These are phyloP conservation scores for Theileria equi DNA, from an alignment of 169 alveolate species.

Conservation along the genomic window DNA sequence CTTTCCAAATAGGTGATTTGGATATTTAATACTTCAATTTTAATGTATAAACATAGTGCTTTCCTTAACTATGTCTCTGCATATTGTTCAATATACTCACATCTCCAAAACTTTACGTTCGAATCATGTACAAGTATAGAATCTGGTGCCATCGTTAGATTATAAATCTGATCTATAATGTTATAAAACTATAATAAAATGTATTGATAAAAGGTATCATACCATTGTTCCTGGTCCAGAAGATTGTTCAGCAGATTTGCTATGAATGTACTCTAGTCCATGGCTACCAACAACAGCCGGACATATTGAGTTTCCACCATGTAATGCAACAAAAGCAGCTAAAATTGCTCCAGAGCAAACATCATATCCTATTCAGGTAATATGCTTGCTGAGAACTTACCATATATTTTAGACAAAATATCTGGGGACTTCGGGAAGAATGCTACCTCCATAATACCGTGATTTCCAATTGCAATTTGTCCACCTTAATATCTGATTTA, in stretches of 20 bases:
- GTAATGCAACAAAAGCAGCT: slow-evolving; percentile 37
- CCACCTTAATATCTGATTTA: not conserved
- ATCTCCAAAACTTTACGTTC: slow-evolving; percentile 12
- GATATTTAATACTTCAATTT: slow-evolving; percentile 19
- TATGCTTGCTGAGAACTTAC: not conserved
- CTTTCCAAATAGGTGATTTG: slow-evolving; percentile 55
- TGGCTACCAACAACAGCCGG: slow-evolving; percentile 14
- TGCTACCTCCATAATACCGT: slow-evolving; percentile 31
- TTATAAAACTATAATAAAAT: slow-evolving; percentile 4
- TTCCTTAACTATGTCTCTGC: not conserved
- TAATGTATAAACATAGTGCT: not conserved
- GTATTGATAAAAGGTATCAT: not conserved
- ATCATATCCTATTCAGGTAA: slow-evolving; percentile 11
- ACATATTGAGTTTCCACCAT: slow-evolving; percentile 19
- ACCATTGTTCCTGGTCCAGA: slow-evolving; percentile 62
- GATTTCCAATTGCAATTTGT: slow-evolving; percentile 7
- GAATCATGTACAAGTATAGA: slow-evolving; percentile 32
- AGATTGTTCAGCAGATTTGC: slow-evolving; percentile 30
- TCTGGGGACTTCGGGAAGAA: slow-evolving; percentile 40
- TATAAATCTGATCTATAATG: slow-evolving; percentile 43
- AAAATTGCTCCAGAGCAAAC: slow-evolving; percentile 38
- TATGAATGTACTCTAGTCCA: slow-evolving; percentile 39
- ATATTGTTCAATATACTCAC: not conserved
- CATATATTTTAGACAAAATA: slow-evolving; percentile 33
- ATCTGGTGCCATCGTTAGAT: slow-evolving; percentile 52